Conservation (phyloP, 805 yeast genomes). For the Monosporozyma aerobia region DNA sequence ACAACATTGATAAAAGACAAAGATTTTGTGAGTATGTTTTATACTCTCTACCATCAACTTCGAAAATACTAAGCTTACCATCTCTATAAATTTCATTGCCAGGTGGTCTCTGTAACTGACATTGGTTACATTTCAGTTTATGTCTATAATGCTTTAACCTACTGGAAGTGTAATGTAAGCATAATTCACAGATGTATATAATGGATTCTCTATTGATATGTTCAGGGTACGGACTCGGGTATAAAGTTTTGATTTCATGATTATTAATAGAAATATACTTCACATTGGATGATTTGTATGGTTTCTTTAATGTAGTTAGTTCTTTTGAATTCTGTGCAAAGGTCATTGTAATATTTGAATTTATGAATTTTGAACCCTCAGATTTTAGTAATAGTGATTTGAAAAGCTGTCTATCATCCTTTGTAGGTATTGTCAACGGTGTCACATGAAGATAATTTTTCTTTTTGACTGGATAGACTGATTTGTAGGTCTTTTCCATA, state of each 20-base stretch:
- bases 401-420: slow-evolving; percentile 42
- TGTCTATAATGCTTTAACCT: slow-evolving; percentile 64
- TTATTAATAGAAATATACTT: slow-evolving; percentile 61
- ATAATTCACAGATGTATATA: slow-evolving; percentile 73
- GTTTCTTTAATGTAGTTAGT: background rate
- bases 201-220: slow-evolving; percentile 57
- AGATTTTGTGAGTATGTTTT: slow-evolving; percentile 79
- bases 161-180: slow-evolving; percentile 70
- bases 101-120: slow-evolving; percentile 53
- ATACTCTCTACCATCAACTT: slow-evolving; percentile 83
- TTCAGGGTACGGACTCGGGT: slow-evolving; percentile 86
- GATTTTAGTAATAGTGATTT: slow-evolving; percentile 34
- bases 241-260: slow-evolving; percentile 82
- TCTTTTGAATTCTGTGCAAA: slow-evolving; percentile 12
- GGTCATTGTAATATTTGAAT: slow-evolving; percentile 31
- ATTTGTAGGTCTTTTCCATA: slow-evolving; percentile 24
- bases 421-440: slow-evolving; percentile 56
- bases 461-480: slow-evolving; percentile 43
- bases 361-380: slow-evolving; percentile 30
- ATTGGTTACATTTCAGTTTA: slow-evolving; percentile 52
- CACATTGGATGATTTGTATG: slow-evolving; percentile 33
- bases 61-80: slow-evolving; percentile 61
- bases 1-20: slow-evolving; percentile 81
- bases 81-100: slow-evolving; percentile 87
- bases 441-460: slow-evolving; percentile 30